Evolutionary conservation across 179 eudicot species (phyloP).

Genomic region (Beta lomatogona): DNA sequence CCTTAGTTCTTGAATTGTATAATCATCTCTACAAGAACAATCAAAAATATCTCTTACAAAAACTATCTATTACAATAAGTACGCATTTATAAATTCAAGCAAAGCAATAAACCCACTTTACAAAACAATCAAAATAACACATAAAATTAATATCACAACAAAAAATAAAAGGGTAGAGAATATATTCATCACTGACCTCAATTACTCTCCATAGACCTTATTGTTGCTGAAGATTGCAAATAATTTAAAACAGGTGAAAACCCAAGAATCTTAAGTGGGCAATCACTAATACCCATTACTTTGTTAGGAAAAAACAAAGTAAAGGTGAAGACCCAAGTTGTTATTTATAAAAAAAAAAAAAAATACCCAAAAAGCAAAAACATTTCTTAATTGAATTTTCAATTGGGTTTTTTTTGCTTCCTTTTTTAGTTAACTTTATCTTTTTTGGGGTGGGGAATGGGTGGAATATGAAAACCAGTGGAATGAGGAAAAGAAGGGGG

Average conservation of each 20-base stretch:
- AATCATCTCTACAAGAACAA: background rate
- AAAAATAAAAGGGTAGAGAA: background rate
- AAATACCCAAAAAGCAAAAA: slow-evolving; percentile 21
- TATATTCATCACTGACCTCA: slow-evolving; percentile 27
- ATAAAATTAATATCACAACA: background rate
- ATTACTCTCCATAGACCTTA: slow-evolving; percentile 3
- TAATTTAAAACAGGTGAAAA: slow-evolving; percentile 17
- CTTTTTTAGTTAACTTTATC: slow-evolving; percentile 19
- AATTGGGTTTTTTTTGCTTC: slow-evolving; percentile 2
- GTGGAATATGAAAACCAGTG: slow-evolving; percentile 29
- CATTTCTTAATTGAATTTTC: background rate
- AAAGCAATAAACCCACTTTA: background rate
- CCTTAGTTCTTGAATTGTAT: background rate
- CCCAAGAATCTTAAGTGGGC: slow-evolving; percentile 34
- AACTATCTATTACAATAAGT: background rate
- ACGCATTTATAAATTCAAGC: background rate
- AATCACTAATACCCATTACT: slow-evolving; percentile 36
- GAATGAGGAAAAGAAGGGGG: background rate
- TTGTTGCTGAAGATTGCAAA: background rate
- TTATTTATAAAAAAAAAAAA: slow-evolving; percentile 37
- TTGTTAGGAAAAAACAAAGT: slow-evolving; percentile 32
- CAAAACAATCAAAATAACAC: background rate
- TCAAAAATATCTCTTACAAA: background rate
- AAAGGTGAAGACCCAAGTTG: slow-evolving; percentile 25
- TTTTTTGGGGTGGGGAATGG: slow-evolving; percentile 31